Conservation (phyloP, 257 asterid species). For the Cruciata laevipes region DNA sequence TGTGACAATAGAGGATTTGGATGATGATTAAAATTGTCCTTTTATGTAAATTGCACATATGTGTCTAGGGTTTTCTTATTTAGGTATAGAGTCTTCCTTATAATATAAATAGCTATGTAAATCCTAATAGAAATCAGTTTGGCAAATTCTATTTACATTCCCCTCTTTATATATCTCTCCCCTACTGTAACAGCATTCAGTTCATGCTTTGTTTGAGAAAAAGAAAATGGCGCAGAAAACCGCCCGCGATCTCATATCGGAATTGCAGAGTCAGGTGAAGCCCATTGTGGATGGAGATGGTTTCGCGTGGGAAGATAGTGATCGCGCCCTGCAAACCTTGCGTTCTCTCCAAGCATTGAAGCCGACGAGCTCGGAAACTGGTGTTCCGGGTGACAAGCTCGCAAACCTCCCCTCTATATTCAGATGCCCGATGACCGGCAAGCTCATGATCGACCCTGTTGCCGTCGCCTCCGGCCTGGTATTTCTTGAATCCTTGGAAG, state of each 20-base stretch:
- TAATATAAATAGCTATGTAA: no score
- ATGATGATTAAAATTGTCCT: no score
- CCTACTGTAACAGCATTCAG: neutral
- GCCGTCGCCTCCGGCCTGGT: constrained; percentile 55
- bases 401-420: constrained; percentile 38
- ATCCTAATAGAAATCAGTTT: no score
- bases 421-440: constrained; percentile 43
- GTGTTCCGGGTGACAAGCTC: constrained; percentile 1
- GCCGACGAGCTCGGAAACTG: constrained; percentile 19
- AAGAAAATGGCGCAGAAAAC: constrained; percentile 21
- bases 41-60: no score
- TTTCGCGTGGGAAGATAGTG: constrained; percentile 25
- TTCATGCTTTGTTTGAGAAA: neutral
- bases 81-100: no score
- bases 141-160: no score
- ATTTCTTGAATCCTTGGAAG: neutral
- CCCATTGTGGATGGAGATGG: constrained; percentile 31
- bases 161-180: neutral
- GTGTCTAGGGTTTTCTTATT: no score
- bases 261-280: constrained; percentile 31
- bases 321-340: constrained; percentile 31
- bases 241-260: constrained; percentile 32
- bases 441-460: constrained; percentile 52
- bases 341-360: constrained; percentile 29
- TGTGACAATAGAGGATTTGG: no score